Conservation (phyloP, 768 basidiomycete species). For the Tulasnella sp. region DNA sequence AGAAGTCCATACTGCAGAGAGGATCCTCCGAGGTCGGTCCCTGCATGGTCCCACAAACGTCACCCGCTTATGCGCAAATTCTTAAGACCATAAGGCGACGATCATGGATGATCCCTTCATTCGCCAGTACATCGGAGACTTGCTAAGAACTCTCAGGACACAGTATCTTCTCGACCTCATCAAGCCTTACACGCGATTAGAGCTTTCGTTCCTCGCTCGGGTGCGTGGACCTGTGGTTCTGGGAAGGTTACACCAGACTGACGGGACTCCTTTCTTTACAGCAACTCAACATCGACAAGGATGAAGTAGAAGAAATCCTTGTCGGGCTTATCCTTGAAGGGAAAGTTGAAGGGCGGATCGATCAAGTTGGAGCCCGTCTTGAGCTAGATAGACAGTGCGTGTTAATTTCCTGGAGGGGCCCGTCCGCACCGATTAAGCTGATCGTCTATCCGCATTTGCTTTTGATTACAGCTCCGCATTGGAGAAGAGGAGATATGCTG, state of each 20-base stretch:
- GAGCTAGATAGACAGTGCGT: conserved; percentile 84
- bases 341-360: conserved; percentile 94
- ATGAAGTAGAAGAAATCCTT: conserved; percentile 90
- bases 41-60: not conserved
- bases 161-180: conserved; percentile 97
- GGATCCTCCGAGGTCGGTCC: conserved; percentile 74
- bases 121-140: conserved; percentile 90
- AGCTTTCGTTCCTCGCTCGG: conserved; percentile 88
- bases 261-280: conserved; percentile 36
- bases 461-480: conserved; percentile 62
- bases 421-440: not conserved
- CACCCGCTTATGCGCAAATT: not conserved
- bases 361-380: conserved; percentile 90
- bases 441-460: not conserved
- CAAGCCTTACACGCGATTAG: conserved; percentile 93
- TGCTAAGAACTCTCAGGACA: conserved; percentile 87
- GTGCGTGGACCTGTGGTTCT: too few species aligned
- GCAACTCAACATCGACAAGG: conserved; percentile 93
- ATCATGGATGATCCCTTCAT: conserved; percentile 98
- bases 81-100: conserved; percentile 80
- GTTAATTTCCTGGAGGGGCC: not conserved
- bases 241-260: too few species aligned
- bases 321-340: conserved; percentile 92
- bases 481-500: conserved; percentile 79
- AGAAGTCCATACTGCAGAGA: conserved; percentile 96